Evolutionary conservation across 768 basidiomycete species (phyloP), one percentile per base, ranked within the genome.

Genomic region (Collybia nuda): DNA sequence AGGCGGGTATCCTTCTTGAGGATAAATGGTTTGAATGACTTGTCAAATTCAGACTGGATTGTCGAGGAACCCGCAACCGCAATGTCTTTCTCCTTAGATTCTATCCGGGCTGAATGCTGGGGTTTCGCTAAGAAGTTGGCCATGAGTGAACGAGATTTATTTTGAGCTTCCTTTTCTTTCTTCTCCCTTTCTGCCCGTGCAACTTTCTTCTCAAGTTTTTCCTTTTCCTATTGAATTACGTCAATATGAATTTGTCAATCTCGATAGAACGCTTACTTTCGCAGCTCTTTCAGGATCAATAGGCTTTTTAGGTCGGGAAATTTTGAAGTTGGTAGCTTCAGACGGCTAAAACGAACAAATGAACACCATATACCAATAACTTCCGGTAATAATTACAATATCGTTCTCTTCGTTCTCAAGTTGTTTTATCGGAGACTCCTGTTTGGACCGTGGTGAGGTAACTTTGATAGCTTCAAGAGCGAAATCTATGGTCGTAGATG

Each of bases 111-210:
- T n/a, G 61, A 54, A 12, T 67, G 39, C n/a, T 65, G 82, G 7
- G 80, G 64, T 61, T 89, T 90, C 24, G 78, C 74, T 64, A 94
- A 91, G 72, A 93, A 94, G 62, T 70, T 87, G 0, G 81, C 78
- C 83, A 96, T 84, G 11, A 90, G 67, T 6, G 83, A 85, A 24
- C 84, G 80, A 3, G 90, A 89, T 66, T 82, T 91, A 47, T 81
- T 78, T 45, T 86, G 81, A 2, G 81, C 80, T 56, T 88, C 84
- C 51, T 82, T 81, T 53, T 80, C 80, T 63, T 82, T 89, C 70
- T 79, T 84, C 57, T 88, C 85, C 61, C 80, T 85, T 59, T 90
- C 87, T 2, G 71, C 76, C 59, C 82, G 89, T 8, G 82, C 85
- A 0, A 73, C 76, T 57, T 82, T 88, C 69, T 80, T 86, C 57